Evolutionary conservation across 23 red algal genomes (phyloP).

Genomic region (Gracilaria domingensis): DNA sequence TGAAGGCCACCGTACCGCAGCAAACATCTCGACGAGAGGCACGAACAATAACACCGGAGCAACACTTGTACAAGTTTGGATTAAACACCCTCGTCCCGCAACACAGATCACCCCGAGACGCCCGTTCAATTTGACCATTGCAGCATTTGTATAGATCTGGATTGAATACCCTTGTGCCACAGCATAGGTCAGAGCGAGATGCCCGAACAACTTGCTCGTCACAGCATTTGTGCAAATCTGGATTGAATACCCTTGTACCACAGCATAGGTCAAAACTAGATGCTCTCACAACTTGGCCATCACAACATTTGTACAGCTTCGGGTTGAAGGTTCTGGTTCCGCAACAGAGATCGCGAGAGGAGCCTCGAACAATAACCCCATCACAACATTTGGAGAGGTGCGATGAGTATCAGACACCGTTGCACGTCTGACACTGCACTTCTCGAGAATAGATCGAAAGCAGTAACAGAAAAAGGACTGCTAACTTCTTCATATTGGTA

Average conservation of each 20-base stretch:
- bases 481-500: no score
- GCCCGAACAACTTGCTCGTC: not conserved
- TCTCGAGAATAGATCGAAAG: no score
- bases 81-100: not conserved
- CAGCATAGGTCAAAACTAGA: no score
- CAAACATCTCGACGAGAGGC: not conserved
- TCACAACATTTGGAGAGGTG: not conserved
- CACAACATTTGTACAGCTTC: not conserved
- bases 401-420: not conserved
- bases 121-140: not conserved
- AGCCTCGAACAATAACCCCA: not conserved
- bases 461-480: no score
- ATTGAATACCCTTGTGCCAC: not conserved
- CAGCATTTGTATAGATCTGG: not conserved
- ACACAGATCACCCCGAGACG: not conserved
- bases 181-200: not conserved
- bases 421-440: no score
- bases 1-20: not conserved
- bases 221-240: not conserved
- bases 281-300: not conserved
- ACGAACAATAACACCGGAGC: not conserved
- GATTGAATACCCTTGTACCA: not conserved
- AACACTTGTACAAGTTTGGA: not conserved
- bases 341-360: not conserved
- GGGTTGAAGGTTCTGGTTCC: not conserved